These are phyloP conservation scores for Hypoxylon sp. DNA, from an alignment of 2,329 filamentous ascomycete genomes.

Conservation along the genomic window DNA sequence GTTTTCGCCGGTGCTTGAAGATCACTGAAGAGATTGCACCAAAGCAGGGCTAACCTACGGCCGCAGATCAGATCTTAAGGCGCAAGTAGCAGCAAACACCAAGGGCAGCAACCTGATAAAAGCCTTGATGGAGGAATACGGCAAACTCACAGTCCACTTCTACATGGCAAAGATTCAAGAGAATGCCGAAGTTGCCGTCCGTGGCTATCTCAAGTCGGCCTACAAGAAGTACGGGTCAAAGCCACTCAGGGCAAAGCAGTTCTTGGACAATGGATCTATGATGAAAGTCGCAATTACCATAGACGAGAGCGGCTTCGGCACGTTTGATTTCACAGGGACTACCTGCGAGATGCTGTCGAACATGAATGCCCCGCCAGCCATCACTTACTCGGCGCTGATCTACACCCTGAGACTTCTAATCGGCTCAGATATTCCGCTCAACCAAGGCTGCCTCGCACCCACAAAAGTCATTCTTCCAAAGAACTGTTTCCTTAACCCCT, in stretches of 20 bases:
- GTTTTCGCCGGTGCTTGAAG: slow-evolving; percentile 49
- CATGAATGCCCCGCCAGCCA: slow-evolving; percentile 54
- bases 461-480: slow-evolving; percentile 48
- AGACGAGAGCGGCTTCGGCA: slow-evolving; percentile 78
- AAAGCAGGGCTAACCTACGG: neutral
- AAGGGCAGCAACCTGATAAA: slow-evolving; percentile 57
- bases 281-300: slow-evolving; percentile 62
- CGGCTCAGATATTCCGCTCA: slow-evolving; percentile 79
- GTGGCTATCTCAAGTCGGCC: slow-evolving; percentile 50
- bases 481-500: slow-evolving; percentile 55
- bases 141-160: slow-evolving; percentile 54
- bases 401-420: slow-evolving; percentile 71
- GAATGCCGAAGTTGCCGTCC: slow-evolving; percentile 59
- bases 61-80: slow-evolving; percentile 53
- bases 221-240: slow-evolving; percentile 65
- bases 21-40: neutral
- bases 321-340: slow-evolving; percentile 67
- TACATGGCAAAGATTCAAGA: slow-evolving; percentile 61
- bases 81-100: slow-evolving; percentile 61
- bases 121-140: slow-evolving; percentile 55
- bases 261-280: slow-evolving; percentile 75
- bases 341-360: slow-evolving; percentile 66
- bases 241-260: slow-evolving; percentile 76
- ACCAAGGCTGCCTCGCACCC: slow-evolving; percentile 76
- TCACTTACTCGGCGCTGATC: slow-evolving; percentile 54